phyloP scores from a whole-genome alignment of 257 asterid genomes.

The Prunella vulgaris region DNA sequence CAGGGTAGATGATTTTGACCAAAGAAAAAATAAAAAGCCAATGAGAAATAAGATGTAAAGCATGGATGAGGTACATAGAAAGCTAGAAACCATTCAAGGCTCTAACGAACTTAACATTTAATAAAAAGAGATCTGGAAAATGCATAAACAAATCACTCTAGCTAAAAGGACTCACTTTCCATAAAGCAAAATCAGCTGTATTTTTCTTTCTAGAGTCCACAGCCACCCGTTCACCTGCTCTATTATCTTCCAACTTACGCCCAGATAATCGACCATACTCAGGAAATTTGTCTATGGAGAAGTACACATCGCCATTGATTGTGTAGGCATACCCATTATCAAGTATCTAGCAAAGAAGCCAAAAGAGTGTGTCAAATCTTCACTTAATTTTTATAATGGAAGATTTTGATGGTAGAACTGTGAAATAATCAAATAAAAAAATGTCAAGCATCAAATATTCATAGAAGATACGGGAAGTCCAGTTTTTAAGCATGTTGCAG shows the following conservation, averaged over 20 bases:
- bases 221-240: constrained; percentile 93
- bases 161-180: constrained; percentile 66
- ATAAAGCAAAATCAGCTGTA: constrained; percentile 95
- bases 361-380: constrained; percentile 17
- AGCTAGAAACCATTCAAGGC: neutral
- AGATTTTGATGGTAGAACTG: neutral
- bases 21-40: constrained; percentile 1
- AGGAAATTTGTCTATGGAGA: constrained; percentile 83
- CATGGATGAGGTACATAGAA: neutral
- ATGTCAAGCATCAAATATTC: neutral
- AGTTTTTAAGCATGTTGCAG: too few species aligned
- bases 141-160: constrained; percentile 5
- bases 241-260: constrained; percentile 83
- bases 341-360: constrained; percentile 52
- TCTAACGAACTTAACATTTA: neutral
- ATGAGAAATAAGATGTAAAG: neutral
- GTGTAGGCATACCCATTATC: constrained; percentile 75
- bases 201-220: constrained; percentile 88
- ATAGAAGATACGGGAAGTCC: neutral
- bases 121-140: neutral
- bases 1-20: neutral
- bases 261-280: constrained; percentile 89
- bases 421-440: neutral
- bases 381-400: neutral
- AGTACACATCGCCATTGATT: constrained; percentile 75